Evolutionary conservation across 1,139 yeast species (phyloP).

Genomic region (Lodderomyces margitis): DNA sequence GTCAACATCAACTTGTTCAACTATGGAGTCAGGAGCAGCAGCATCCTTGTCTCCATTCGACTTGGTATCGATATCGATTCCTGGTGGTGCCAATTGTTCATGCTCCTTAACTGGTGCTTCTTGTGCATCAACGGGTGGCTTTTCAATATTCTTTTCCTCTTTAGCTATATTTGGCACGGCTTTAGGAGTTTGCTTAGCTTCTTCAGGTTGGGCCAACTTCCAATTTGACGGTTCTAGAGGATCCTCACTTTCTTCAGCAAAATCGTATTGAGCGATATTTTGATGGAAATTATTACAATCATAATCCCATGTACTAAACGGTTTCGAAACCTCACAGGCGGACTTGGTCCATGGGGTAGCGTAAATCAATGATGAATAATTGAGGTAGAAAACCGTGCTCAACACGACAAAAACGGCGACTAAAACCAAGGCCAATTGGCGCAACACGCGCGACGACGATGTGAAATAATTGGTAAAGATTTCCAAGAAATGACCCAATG

Average conservation of each 20-base stretch:
- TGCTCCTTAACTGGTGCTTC: conserved; percentile 9
- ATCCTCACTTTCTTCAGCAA: conserved; percentile 16
- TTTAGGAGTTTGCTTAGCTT: conserved; percentile 16
- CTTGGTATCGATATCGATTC: conserved; percentile 19
- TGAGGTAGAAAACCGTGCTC: conserved; percentile 55
- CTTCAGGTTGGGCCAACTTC: conserved; percentile 16
- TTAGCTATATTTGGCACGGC: conserved; percentile 11
- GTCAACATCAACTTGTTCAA: not conserved
- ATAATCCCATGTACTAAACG: conserved; percentile 77
- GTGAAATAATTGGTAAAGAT: conserved; percentile 49
- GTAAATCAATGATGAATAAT: conserved; percentile 73
- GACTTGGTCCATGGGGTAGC: conserved; percentile 79
- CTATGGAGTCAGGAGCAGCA: not conserved
- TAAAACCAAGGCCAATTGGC: conserved; percentile 40
- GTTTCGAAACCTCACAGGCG: conserved; percentile 61
- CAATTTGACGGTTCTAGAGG: conserved; percentile 18
- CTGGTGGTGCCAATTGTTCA: conserved; percentile 25
- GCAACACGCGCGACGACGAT: conserved; percentile 32
- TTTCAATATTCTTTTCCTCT: conserved; percentile 11
- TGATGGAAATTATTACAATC: conserved; percentile 63
- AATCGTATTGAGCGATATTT: conserved; percentile 26
- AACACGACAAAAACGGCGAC: conserved; percentile 49
- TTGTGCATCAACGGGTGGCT: conserved; percentile 14
- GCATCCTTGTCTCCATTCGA: not conserved
- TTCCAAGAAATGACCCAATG: conserved; percentile 80